These are phyloP conservation scores for Lodderomyces pseudojiufengensis DNA, from an alignment of 1,139 yeast species.

Conservation along the genomic window DNA sequence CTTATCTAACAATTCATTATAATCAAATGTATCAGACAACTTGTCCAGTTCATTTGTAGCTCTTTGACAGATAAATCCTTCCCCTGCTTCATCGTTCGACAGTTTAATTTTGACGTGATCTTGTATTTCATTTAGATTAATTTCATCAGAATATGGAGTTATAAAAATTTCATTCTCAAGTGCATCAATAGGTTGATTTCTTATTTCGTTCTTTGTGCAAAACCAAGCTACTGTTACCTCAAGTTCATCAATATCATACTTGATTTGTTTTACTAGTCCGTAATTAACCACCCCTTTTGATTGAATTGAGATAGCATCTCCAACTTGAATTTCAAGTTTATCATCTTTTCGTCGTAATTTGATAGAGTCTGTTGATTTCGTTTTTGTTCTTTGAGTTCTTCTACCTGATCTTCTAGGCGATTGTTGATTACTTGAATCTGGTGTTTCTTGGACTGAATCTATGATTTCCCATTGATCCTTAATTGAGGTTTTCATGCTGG, in stretches of 20 bases:
- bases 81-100: constrained; percentile 19
- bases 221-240: constrained; percentile 41
- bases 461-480: constrained; percentile 9
- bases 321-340: constrained; percentile 34
- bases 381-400: constrained; percentile 17
- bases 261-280: constrained; percentile 40
- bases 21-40: constrained; percentile 35
- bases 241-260: constrained; percentile 35
- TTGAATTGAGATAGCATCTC: constrained; percentile 35
- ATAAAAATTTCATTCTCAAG: constrained; percentile 36
- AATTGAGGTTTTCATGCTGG: too few relatives aligned
- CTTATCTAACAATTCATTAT: constrained; percentile 21
- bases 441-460: background rate
- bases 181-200: constrained; percentile 9
- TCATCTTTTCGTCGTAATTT: constrained; percentile 29
- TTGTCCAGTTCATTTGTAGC: constrained; percentile 34
- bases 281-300: constrained; percentile 13
- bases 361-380: constrained; percentile 13
- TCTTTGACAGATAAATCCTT: constrained; percentile 34
- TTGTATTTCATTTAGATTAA: constrained; percentile 27
- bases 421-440: background rate
- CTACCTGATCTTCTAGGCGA: constrained; percentile 1
- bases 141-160: constrained; percentile 35
- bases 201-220: constrained; percentile 22
- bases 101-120: constrained; percentile 35